phyloP scores from a whole-genome alignment of 2,329 filamentous ascomycete species.

The Fusarium hostae region DNA sequence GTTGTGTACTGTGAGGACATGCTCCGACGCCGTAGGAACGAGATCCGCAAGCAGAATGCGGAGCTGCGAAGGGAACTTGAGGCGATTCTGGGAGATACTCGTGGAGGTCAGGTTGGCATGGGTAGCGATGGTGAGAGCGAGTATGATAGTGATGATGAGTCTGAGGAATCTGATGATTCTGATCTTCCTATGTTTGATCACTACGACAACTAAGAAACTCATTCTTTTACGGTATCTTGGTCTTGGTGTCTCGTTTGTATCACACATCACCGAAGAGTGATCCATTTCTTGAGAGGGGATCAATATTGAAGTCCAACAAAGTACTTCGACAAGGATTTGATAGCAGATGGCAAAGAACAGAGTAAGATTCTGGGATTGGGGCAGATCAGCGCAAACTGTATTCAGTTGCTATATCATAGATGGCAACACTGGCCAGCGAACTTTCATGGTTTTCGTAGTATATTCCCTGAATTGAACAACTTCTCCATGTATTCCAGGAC shows the following conservation, averaged over 20 bases:
- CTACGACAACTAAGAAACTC: neutral
- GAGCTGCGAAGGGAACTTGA: constrained; percentile 12
- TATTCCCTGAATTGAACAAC: neutral
- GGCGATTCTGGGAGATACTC: constrained; percentile 19
- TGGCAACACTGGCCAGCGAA: neutral
- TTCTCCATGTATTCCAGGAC: neutral
- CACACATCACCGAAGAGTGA: neutral
- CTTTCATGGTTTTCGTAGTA: neutral
- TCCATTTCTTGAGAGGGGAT: neutral
- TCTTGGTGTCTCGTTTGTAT: neutral
- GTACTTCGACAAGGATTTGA: neutral
- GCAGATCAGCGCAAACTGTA: neutral
- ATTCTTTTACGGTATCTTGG: neutral
- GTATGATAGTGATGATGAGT: neutral
- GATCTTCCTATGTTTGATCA: constrained; percentile 1
- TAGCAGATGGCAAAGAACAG: neutral
- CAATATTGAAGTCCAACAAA: neutral
- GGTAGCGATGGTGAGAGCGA: constrained; percentile 2
- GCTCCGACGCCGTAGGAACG: constrained; percentile 2
- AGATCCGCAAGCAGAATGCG: constrained; percentile 9
- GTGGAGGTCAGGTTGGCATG: constrained; percentile 6
- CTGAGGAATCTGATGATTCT: neutral
- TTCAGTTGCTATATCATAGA: neutral
- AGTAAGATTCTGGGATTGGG: neutral
- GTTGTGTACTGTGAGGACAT: constrained; percentile 26